A percentile compares a stretch with the other conserved stretches of the same genome.
Conservation (phyloP, 176 grass and related monocot species). For the Aegilops speltoides region DNA sequence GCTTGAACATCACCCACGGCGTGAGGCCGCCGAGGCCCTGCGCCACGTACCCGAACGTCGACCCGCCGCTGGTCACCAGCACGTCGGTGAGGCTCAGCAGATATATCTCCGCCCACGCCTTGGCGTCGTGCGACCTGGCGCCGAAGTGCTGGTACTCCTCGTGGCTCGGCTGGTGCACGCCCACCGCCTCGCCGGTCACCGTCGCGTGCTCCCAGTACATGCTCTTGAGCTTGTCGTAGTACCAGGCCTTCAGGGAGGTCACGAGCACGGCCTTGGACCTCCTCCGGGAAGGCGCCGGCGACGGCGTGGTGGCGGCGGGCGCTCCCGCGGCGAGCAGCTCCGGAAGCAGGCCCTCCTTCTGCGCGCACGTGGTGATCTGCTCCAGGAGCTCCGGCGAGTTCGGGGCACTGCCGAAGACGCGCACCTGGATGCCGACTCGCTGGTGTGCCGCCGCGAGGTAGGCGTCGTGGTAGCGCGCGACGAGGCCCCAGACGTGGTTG, state of each 20-base stretch:
- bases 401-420: slow-evolving; percentile 20
- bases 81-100: slow-evolving; percentile 57
- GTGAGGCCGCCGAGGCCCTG: slow-evolving; percentile 46
- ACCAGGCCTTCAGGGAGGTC: slow-evolving; percentile 38
- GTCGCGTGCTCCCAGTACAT: slow-evolving; percentile 65
- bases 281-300: slow-evolving; percentile 14
- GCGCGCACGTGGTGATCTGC: slow-evolving; percentile 38
- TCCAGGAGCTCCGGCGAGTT: slow-evolving; percentile 28
- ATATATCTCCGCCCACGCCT: slow-evolving; percentile 75
- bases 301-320: too few species aligned
- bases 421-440: slow-evolving; percentile 51
- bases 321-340: background rate
- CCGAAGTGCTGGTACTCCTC: slow-evolving; percentile 45
- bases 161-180: slow-evolving; percentile 73
- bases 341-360: slow-evolving; percentile 25
- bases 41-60: slow-evolving; percentile 76
- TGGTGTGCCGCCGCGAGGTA: slow-evolving; percentile 41
- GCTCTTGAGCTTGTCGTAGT: slow-evolving; percentile 51
- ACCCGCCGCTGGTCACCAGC: slow-evolving; percentile 48
- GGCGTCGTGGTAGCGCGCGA: slow-evolving; percentile 49
- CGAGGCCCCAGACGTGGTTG: slow-evolving; percentile 73
- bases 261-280: slow-evolving; percentile 36
- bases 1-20: slow-evolving; percentile 57
- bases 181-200: slow-evolving; percentile 41
- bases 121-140: slow-evolving; percentile 42